A percentile compares a stretch with the other conserved stretches of the same genome.
phyloP scores from a whole-genome alignment of 2,329 filamentous ascomycete species.

The Verticillium zaregamsianum region DNA sequence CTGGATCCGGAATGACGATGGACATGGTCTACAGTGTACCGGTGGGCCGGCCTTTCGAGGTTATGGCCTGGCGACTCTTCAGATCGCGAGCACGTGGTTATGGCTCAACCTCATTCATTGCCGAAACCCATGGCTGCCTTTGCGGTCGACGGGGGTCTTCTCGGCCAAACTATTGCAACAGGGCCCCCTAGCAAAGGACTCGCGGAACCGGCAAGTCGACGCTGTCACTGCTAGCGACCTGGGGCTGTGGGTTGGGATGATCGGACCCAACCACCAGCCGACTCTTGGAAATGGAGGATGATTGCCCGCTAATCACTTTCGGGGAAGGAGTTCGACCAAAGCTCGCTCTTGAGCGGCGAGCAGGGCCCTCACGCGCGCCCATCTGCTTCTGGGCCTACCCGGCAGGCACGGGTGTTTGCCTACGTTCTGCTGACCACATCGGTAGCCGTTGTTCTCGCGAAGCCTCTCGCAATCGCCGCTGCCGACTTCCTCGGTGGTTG shows the following conservation, averaged over 20 bases:
- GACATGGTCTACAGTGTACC: not conserved
- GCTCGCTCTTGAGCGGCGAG: not conserved
- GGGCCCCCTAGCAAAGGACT: not conserved
- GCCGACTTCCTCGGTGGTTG: not conserved
- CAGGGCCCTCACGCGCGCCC: not conserved
- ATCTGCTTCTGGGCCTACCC: not conserved
- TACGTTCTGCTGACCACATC: not conserved
- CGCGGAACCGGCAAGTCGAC: not conserved
- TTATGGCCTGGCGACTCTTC: constrained; percentile 1
- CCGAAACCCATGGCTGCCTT: not conserved
- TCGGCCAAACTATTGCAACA: not conserved
- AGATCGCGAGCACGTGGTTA: not conserved
- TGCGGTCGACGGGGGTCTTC: not conserved
- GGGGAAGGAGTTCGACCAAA: not conserved
- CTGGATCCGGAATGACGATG: not conserved
- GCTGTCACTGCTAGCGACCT: not conserved
- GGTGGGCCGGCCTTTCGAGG: constrained; percentile 3
- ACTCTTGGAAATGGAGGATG: not conserved
- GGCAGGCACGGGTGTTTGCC: not conserved
- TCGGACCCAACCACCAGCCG: not conserved
- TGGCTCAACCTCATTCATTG: not conserved
- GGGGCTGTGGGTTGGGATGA: not conserved
- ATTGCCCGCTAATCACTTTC: not conserved
- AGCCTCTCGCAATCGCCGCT: not conserved
- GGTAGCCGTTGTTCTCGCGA: not conserved